A percentile compares a stretch with the other conserved stretches of the same genome.
These are phyloP conservation scores for Mycosphaerella arachidis DNA, from an alignment of 2,329 filamentous ascomycete species.

Conservation along the genomic window DNA sequence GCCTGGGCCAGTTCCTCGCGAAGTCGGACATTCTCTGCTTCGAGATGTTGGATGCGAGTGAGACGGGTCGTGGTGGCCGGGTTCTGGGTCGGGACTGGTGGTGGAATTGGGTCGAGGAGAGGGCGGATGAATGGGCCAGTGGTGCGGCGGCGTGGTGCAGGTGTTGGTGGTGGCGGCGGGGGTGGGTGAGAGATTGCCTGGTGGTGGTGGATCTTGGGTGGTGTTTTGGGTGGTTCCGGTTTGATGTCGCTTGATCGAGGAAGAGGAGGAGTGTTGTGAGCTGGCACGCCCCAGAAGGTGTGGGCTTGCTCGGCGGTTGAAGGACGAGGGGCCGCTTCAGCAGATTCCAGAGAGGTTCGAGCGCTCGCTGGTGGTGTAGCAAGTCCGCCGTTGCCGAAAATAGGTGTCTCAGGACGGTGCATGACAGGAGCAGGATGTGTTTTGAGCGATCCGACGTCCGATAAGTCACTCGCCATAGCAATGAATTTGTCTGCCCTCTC, in stretches of 20 bases:
- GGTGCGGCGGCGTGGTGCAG: background rate
- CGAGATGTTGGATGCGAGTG: background rate
- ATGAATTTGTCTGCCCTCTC: background rate
- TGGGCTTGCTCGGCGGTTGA: background rate
- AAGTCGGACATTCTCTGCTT: background rate
- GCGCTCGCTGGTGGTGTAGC: background rate
- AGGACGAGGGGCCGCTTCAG: background rate
- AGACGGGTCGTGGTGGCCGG: background rate
- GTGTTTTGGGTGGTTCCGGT: background rate
- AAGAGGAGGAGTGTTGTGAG: background rate
- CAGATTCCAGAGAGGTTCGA: background rate
- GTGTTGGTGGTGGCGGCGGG: background rate
- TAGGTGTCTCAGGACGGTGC: background rate
- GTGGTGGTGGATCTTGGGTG: background rate
- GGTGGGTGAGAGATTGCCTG: background rate
- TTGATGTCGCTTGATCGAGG: background rate
- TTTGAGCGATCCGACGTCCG: background rate
- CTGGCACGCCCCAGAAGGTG: background rate
- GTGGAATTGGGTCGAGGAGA: background rate
- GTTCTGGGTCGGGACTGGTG: background rate
- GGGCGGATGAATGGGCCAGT: background rate
- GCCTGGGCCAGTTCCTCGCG: background rate
- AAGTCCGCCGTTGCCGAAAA: background rate
- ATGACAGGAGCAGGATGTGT: background rate
- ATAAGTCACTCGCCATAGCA: background rate